Evolutionary conservation across 2,329 filamentous ascomycete species (phyloP).

Genomic region (Trichoderma endophyticum): DNA sequence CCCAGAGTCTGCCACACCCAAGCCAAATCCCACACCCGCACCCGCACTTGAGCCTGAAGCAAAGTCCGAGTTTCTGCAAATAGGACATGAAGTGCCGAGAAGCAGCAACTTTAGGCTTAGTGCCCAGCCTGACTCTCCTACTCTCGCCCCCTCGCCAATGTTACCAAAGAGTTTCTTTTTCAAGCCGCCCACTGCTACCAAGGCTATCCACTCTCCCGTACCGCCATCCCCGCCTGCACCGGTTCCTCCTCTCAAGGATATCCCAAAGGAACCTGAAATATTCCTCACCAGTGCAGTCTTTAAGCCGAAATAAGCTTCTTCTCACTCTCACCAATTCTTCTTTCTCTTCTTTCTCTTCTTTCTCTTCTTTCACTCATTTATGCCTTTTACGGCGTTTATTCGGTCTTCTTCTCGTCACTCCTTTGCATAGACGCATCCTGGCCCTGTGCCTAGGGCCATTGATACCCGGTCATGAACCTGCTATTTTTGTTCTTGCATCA

Average conservation of each 20-base stretch:
- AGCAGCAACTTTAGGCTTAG: slow-evolving; percentile 55
- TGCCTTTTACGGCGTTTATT: neutral
- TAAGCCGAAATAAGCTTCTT: slow-evolving; percentile 33
- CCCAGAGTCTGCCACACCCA: neutral
- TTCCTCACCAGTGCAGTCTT: slow-evolving; percentile 52
- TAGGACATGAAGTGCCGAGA: slow-evolving; percentile 44
- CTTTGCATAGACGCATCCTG: slow-evolving; percentile 3
- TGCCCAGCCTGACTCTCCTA: slow-evolving; percentile 30
- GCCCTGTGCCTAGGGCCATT: neutral
- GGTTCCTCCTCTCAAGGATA: slow-evolving; percentile 34
- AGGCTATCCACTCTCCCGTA: slow-evolving; percentile 10
- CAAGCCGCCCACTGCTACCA: neutral
- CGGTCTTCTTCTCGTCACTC: neutral
- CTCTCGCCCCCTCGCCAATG: slow-evolving; percentile 7
- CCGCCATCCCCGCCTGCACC: slow-evolving; percentile 34
- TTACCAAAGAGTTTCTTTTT: neutral
- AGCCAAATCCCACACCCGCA: slow-evolving; percentile 6
- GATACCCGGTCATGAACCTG: slow-evolving; percentile 13
- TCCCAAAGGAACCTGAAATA: slow-evolving; percentile 28
- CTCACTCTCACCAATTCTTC: neutral
- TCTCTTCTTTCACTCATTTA: neutral
- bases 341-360: neutral
- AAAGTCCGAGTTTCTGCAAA: slow-evolving; percentile 27
- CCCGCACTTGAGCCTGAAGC: slow-evolving; percentile 10
- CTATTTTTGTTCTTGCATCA: neutral